Percentiles rank a stretch among this genome's conserved stretches.
Conservation (phyloP, 768 basidiomycete genomes). For the Boletus vinaceobasis region DNA sequence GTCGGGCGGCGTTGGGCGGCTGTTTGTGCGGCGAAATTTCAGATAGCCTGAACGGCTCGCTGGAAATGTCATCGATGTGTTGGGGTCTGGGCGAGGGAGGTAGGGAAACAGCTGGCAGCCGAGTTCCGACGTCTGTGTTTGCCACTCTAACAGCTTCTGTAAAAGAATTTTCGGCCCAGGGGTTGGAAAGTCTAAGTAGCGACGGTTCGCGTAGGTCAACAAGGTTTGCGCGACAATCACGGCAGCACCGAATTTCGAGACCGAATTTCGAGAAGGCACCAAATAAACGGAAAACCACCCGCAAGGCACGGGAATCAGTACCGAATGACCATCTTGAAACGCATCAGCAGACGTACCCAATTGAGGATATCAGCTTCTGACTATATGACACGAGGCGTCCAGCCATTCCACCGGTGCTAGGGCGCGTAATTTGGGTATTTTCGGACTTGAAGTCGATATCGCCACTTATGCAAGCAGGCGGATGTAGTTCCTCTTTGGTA, state of each 20-base stretch:
- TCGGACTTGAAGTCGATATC: slow-evolving; percentile 30
- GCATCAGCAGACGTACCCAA: slow-evolving; percentile 40
- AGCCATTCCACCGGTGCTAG: slow-evolving; percentile 37
- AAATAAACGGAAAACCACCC: slow-evolving; percentile 11
- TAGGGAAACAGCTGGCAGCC: neutral
- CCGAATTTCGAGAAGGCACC: slow-evolving; percentile 17
- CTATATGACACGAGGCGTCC: slow-evolving; percentile 49
- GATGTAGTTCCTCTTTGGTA: slow-evolving; percentile 13
- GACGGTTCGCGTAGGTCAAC: slow-evolving; percentile 8
- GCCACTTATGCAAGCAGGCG: slow-evolving; percentile 20
- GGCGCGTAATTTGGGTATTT: slow-evolving; percentile 9
- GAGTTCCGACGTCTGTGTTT: slow-evolving; percentile 1
- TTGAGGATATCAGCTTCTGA: slow-evolving; percentile 42
- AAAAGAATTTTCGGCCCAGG: slow-evolving; percentile 14
- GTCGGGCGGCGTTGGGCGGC: neutral
- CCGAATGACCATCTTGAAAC: slow-evolving; percentile 17
- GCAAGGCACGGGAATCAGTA: slow-evolving; percentile 29
- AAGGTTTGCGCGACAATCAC: slow-evolving; percentile 26
- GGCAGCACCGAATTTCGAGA: slow-evolving; percentile 19
- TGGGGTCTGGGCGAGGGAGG: neutral
- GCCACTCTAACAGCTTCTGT: slow-evolving; percentile 14
- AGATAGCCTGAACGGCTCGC: slow-evolving; percentile 41
- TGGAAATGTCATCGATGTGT: neutral
- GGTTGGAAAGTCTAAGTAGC: slow-evolving; percentile 30
- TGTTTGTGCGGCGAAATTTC: slow-evolving; percentile 47